Evolutionary conservation across 805 yeast genomes (phyloP), one percentile per base, ranked within the genome.

Genomic region (Wickerhamomyces strasburgensis): DNA sequence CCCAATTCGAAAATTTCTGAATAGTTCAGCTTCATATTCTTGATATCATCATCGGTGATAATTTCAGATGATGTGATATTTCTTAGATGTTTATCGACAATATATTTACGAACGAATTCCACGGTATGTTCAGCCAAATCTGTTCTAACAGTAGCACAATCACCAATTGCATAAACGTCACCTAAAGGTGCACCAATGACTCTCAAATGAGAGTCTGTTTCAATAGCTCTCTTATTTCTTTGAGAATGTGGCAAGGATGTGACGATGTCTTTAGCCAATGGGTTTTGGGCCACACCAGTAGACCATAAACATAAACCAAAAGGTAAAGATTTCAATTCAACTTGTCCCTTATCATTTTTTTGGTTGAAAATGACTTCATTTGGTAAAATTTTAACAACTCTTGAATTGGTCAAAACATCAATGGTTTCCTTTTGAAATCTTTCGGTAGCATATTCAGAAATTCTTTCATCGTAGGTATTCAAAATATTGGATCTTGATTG

Each of bases 281-380:
- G 82, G 42, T 76, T 72, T 48, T 75, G 80, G 6, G 83, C 75
- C 27, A 80, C 84, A 42, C 88, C 88, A 1, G 88, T 81, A 2
- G 86, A 79, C 88, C 88, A 81, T 31, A 81, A 55, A 54, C 86
- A 78, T 26, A 81, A 56, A 10, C 88, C 88, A 42, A 70, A 80
- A 32, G 85, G 81, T 34, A 81, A 57, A 40, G 72, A 70, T 53
- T 70, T 74, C 26, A 56, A 35, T 26, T 51, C 61, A 16, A 49
- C 48, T 23, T 58, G 60, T 14, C 73, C 74, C 14, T 70, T 67
- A 17, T 60, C 65, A 35, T 65, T 60, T 39, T 61, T 66, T 51
- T 77, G 81, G 31, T 71, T 68, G 57, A 78, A 81, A 11, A 78
- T 50, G 5, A 81, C 85, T 33, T 67, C 65, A 49, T 76, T 76